Percentiles rank a stretch among this genome's conserved stretches.
These are phyloP conservation scores for Rhytidiadelphus loreus DNA, from an alignment of 225 moss, liverwort and hornwort species.

Conservation along the genomic window DNA sequence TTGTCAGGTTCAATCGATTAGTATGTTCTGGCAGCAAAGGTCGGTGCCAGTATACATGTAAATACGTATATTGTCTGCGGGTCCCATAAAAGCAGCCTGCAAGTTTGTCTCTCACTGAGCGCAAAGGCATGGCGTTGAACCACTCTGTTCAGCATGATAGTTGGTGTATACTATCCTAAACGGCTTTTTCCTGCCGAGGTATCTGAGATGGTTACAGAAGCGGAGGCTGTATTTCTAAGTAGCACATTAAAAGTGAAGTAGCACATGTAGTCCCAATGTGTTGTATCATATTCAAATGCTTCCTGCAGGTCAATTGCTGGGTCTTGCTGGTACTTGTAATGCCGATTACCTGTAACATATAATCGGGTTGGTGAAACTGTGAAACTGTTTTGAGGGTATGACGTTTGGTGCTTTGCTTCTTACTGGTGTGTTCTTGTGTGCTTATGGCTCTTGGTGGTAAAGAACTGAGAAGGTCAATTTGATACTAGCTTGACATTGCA, in stretches of 20 bases:
- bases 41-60: not conserved
- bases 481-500: not conserved
- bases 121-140: slow-evolving; percentile 21
- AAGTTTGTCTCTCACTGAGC: slow-evolving; percentile 1
- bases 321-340: not conserved
- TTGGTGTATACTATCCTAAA: not conserved
- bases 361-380: not conserved
- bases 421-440: not conserved
- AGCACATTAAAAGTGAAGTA: not conserved
- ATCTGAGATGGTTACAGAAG: slow-evolving; percentile 1
- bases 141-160: not conserved
- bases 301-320: not conserved
- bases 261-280: not conserved
- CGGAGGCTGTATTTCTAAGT: not conserved
- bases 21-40: not conserved
- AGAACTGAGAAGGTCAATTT: not conserved
- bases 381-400: not conserved
- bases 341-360: not conserved
- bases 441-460: not conserved
- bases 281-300: not conserved
- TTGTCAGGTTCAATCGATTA: slow-evolving; percentile 20
- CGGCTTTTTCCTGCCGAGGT: not conserved
- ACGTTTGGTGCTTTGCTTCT: not conserved
- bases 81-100: slow-evolving; percentile 28
- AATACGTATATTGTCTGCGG: not conserved